These are phyloP conservation scores for Ogataea kodamae DNA, from an alignment of 805 yeast species.

Conservation along the genomic window DNA sequence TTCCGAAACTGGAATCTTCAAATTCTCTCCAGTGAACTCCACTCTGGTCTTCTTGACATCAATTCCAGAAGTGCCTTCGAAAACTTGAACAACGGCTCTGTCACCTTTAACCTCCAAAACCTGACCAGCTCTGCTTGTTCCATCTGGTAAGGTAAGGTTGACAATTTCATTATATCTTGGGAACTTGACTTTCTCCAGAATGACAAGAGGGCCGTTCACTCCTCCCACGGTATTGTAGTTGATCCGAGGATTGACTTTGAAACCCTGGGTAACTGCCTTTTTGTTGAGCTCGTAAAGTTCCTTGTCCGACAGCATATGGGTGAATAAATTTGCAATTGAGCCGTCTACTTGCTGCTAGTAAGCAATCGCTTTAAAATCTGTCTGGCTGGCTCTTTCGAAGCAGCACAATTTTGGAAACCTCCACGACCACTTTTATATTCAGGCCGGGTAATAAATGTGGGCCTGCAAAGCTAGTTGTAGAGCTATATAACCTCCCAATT, in stretches of 20 bases:
- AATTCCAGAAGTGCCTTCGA: constrained; percentile 98
- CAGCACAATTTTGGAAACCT: constrained; percentile 10
- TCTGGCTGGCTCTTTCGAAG: constrained; percentile 15
- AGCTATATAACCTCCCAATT: constrained; percentile 27
- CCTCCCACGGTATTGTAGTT: constrained; percentile 97
- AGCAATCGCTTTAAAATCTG: constrained; percentile 10
- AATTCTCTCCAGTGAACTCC: constrained; percentile 93
- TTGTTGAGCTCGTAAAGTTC: constrained; percentile 71
- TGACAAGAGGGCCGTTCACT: constrained; percentile 97
- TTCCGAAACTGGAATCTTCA: constrained; percentile 92
- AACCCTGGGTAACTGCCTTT: constrained; percentile 88
- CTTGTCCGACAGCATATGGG: constrained; percentile 36
- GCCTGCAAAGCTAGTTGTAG: background rate
- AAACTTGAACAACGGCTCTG: constrained; percentile 97
- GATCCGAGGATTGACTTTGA: constrained; percentile 84
- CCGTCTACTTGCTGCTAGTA: constrained; percentile 8
- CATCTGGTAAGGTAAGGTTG: constrained; percentile 94
- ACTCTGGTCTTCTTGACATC: constrained; percentile 97
- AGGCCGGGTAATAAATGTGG: constrained; percentile 13
- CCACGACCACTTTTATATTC: constrained; percentile 6
- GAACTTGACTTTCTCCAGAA: constrained; percentile 78
- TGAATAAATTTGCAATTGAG: constrained; percentile 8
- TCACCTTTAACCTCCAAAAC: constrained; percentile 97
- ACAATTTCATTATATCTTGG: constrained; percentile 96
- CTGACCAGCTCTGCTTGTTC: constrained; percentile 92